Conservation (phyloP, 768 basidiomycete genomes). For the Amylocystis lapponica region DNA sequence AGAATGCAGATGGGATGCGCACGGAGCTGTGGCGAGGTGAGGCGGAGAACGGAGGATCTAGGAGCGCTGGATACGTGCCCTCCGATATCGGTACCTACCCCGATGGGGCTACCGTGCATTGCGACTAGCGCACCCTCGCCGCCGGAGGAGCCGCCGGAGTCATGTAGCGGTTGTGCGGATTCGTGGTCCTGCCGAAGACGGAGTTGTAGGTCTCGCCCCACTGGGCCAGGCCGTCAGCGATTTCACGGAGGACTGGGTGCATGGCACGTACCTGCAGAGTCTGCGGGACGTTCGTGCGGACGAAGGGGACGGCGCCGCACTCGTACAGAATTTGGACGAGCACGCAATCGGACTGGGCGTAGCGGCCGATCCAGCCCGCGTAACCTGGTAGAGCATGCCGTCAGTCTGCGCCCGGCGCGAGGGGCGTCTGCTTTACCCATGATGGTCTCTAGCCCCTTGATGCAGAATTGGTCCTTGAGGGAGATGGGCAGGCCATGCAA, state of each 20-base stretch:
- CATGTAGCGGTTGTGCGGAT: slow-evolving; percentile 67
- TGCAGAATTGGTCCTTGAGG: slow-evolving; percentile 44
- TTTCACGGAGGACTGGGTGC: not conserved
- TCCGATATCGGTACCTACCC: slow-evolving; percentile 78
- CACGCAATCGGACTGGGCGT: slow-evolving; percentile 41
- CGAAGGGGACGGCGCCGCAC: slow-evolving; percentile 54
- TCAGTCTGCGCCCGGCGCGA: not conserved
- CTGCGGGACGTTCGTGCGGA: slow-evolving; percentile 52
- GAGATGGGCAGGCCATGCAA: slow-evolving; percentile 43
- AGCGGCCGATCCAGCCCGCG: slow-evolving; percentile 46
- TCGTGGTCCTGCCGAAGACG: slow-evolving; percentile 72
- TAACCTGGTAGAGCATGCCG: slow-evolving; percentile 35
- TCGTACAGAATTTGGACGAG: slow-evolving; percentile 48
- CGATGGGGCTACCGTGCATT: slow-evolving; percentile 41
- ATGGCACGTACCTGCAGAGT: slow-evolving; percentile 39
- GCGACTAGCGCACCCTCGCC: slow-evolving; percentile 80
- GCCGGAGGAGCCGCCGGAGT: slow-evolving; percentile 81
- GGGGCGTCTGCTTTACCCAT: slow-evolving; percentile 36
- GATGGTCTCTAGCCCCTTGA: slow-evolving; percentile 57
- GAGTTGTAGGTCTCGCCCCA: slow-evolving; percentile 76
- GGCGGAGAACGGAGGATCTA: not conserved
- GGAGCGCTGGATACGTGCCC: slow-evolving; percentile 47
- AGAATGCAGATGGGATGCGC: slow-evolving; percentile 63
- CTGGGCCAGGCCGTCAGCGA: slow-evolving; percentile 27
- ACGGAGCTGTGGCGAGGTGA: slow-evolving; percentile 45